Conservation (phyloP, 352 stramenopile species). For the Globisporangium orthogonon region DNA sequence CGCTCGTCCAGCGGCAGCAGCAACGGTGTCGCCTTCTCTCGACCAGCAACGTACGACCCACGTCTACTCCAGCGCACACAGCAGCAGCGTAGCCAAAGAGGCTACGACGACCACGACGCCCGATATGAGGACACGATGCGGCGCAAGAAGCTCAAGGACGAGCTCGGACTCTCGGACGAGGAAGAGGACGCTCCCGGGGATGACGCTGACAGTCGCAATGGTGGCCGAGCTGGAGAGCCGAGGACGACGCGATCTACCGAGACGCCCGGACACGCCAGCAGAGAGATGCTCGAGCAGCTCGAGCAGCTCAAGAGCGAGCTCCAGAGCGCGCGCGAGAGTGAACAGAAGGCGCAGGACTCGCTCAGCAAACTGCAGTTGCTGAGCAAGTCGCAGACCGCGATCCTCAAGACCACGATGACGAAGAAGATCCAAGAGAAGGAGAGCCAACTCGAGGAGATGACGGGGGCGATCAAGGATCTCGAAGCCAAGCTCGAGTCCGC, state of each 20-base stretch:
- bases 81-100: conserved; percentile 20
- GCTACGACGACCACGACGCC: conserved; percentile 38
- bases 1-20: background rate
- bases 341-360: conserved; percentile 74
- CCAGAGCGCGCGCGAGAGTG: conserved; percentile 45
- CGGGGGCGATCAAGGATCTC: conserved; percentile 48
- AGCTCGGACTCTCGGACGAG: conserved; percentile 74
- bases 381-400: conserved; percentile 80
- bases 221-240: background rate
- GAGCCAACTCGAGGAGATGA: conserved; percentile 54
- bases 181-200: conserved; percentile 17
- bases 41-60: conserved; percentile 78
- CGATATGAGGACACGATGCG: conserved; percentile 36
- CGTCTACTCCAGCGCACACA: conserved; percentile 56
- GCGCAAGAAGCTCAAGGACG: conserved; percentile 66
- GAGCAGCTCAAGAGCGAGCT: conserved; percentile 60
- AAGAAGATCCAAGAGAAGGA: conserved; percentile 77
- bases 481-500: conserved; percentile 51
- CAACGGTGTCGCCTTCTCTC: conserved; percentile 52
- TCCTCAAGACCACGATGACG: conserved; percentile 78
- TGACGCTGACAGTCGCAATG: conserved; percentile 7
- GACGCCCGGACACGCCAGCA: conserved; percentile 6
- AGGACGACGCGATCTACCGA: conserved; percentile 2
- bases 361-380: conserved; percentile 76
- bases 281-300: conserved; percentile 27